Evolutionary conservation across 202 grass and related monocot species (phyloP).

Genomic region (Digitaria exilis): DNA sequence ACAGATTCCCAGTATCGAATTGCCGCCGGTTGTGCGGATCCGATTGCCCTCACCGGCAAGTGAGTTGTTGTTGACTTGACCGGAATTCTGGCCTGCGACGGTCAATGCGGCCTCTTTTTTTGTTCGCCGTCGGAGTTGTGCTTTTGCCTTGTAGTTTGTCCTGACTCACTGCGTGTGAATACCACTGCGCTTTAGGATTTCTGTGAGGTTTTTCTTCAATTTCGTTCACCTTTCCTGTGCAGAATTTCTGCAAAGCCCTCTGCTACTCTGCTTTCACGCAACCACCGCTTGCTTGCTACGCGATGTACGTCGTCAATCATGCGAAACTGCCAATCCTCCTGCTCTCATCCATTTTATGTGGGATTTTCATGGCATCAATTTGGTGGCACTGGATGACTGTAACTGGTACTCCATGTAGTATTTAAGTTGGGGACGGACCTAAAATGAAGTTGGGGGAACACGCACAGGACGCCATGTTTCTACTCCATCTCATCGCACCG

Average conservation of each 20-base stretch:
- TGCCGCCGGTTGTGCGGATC: background rate
- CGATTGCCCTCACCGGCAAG: background rate
- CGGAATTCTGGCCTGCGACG: background rate
- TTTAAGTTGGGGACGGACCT: background rate
- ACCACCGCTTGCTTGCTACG: slow-evolving; percentile 25
- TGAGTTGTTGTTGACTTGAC: background rate
- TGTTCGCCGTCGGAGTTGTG: background rate
- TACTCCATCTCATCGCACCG: background rate
- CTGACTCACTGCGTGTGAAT: too few relatives aligned
- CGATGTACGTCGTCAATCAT: slow-evolving; percentile 2
- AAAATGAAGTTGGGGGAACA: background rate
- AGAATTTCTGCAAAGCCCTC: slow-evolving; percentile 14
- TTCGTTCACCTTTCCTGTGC: background rate
- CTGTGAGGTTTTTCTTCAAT: background rate
- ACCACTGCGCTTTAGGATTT: background rate
- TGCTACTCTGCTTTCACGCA: slow-evolving; percentile 28
- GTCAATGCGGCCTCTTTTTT: background rate
- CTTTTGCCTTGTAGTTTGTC: background rate
- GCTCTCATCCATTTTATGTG: background rate
- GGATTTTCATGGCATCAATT: background rate
- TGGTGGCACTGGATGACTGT: background rate
- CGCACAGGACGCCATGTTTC: background rate
- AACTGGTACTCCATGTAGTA: background rate
- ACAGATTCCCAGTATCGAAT: background rate
- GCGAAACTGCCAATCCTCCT: slow-evolving; percentile 4